Evolutionary conservation across 345 rosid species (phyloP), one percentile per base, ranked within the genome.

Genomic region (Pseudoturritis turrita): DNA sequence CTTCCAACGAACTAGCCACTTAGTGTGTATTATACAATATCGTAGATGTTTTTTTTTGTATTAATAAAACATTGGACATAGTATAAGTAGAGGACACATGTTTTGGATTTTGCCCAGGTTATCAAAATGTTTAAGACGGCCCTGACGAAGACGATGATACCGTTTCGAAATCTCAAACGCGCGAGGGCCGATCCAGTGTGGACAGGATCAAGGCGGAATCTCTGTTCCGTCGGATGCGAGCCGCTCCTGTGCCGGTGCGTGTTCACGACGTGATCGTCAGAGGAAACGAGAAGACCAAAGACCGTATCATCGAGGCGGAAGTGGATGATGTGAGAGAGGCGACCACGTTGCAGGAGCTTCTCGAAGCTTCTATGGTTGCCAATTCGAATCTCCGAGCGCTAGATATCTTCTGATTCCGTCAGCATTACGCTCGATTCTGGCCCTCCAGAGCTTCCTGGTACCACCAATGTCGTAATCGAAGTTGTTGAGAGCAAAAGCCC

Each of bases 381-480:
- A 89, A 82, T 78, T 83, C 81, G 65, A 80, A 84, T 78, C 79
- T 95, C 52, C 84, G 82, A 53, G 85, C 82, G 47, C 86, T 91
- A 2, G 97, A 85, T 35, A 80, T 88, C 54, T 95, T 95, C n/a
- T 18, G 92, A 91, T 77, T 89, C 98, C 23, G 92, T 88, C 7
- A 88, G 60, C 63, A 86, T 95, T 18, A 89, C 86, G 40, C 92
- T 89, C 63, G 97, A 91, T 76, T 80, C 96, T 4, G 98, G 97
- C 13, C 98, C 98, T 12, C 83, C 81, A 8, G 98, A 95, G 85
- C 86, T 95, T 11, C 90, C 99, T 7, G 98, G 88, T 11, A 88
- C 97, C 2, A 85, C 92, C 15, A 89, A 88, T 68, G 96, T 89
- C 10, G 70, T 95, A 4, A 81, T 89, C 51, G 79, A 91, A 45